phyloP scores from a whole-genome alignment of 352 stramenopile species.

The Thalassiosira mediterranea region DNA sequence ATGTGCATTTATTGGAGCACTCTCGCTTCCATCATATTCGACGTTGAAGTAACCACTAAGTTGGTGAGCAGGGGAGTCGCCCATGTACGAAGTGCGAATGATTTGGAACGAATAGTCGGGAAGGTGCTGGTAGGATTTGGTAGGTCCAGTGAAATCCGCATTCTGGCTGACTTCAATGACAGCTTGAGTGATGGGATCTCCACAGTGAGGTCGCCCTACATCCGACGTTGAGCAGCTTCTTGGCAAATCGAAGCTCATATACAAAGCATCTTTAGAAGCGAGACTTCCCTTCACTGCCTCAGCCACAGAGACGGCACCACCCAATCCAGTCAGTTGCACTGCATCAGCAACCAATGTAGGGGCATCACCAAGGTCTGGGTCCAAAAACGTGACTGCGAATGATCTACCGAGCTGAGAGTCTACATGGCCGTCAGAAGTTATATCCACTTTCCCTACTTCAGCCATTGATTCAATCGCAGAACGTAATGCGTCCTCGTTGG shows the following conservation, averaged over 20 bases:
- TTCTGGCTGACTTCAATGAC: conserved; percentile 52
- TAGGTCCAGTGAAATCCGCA: conserved; percentile 37
- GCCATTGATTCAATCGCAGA: conserved; percentile 86
- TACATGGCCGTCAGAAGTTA: conserved; percentile 51
- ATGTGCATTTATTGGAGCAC: conserved; percentile 86
- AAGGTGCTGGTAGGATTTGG: conserved; percentile 27
- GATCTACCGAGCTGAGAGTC: conserved; percentile 71
- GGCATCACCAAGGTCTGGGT: conserved; percentile 85
- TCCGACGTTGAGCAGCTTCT: conserved; percentile 71
- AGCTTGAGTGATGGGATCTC: conserved; percentile 56
- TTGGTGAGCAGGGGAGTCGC: conserved; percentile 6
- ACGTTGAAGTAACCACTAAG: conserved; percentile 88
- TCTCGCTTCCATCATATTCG: conserved; percentile 85
- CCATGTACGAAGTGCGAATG: conserved; percentile 47
- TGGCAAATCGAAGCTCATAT: conserved; percentile 73
- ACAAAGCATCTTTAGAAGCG: conserved; percentile 59
- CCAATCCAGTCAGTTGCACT: conserved; percentile 80
- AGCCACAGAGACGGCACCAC: conserved; percentile 78
- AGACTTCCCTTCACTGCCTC: conserved; percentile 88
- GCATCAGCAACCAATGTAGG: conserved; percentile 82
- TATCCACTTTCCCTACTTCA: conserved; percentile 65
- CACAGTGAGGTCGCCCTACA: conserved; percentile 65
- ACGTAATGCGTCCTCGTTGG: conserved; percentile 86
- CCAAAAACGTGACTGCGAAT: conserved; percentile 81
- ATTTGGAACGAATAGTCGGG: conserved; percentile 66